Conservation (phyloP, 306 rosid genomes). For the Cicer yamashitae region DNA sequence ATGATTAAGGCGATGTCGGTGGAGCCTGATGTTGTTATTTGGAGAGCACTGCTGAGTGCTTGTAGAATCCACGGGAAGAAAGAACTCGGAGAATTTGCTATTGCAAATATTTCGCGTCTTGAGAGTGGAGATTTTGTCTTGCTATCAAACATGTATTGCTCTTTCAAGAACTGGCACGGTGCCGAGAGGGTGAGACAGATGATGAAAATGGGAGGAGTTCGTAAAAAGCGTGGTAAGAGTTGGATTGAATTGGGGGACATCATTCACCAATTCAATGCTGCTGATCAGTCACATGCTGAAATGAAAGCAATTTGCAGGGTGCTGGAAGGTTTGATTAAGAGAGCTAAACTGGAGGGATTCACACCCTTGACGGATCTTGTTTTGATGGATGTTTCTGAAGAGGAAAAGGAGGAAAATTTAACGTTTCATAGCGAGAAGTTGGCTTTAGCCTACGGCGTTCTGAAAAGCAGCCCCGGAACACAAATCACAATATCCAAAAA, state of each 20-base stretch:
- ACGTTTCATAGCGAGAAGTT: slow-evolving; percentile 66
- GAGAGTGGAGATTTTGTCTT: slow-evolving; percentile 75
- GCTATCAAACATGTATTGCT: slow-evolving; percentile 75
- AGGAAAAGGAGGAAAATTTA: slow-evolving; percentile 76
- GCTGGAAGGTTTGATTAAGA: slow-evolving; percentile 61
- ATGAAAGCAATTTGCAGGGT: slow-evolving; percentile 57
- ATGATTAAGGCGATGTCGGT: slow-evolving; percentile 61
- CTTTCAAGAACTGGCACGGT: slow-evolving; percentile 66
- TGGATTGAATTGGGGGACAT: slow-evolving; percentile 65
- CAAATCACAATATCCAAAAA: slow-evolving; percentile 69
- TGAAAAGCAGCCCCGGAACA: slow-evolving; percentile 71
- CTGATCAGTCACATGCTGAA: slow-evolving; percentile 64
- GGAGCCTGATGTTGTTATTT: slow-evolving; percentile 73
- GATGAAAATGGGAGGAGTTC: slow-evolving; percentile 64
- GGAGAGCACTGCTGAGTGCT: slow-evolving; percentile 76
- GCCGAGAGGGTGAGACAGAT: slow-evolving; percentile 67
- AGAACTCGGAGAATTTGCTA: slow-evolving; percentile 67
- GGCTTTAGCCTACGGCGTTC: slow-evolving; percentile 70
- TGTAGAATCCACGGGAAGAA: slow-evolving; percentile 62
- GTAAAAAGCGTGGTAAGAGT: slow-evolving; percentile 66
- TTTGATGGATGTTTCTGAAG: slow-evolving; percentile 82
- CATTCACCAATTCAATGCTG: slow-evolving; percentile 68
- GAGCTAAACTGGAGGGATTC: slow-evolving; percentile 64
- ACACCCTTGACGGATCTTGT: slow-evolving; percentile 67
- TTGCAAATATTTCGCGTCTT: slow-evolving; percentile 58